Evolutionary conservation across 768 basidiomycete genomes (phyloP).

Genomic region (Rhizopogon vesiculosus): DNA sequence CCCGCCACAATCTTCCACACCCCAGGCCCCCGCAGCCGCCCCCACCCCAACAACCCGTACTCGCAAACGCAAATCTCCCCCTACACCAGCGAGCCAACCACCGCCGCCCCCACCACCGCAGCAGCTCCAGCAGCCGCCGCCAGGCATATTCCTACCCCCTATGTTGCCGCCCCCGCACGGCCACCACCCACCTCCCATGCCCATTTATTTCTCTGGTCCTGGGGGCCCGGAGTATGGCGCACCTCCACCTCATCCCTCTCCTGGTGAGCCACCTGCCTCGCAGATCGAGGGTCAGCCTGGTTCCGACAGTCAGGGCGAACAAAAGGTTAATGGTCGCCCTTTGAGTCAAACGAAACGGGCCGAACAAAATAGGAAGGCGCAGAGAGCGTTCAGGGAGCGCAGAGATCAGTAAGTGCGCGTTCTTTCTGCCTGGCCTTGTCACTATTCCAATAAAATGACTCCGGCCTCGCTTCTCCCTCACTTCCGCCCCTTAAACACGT

Average conservation of each 20-base stretch:
- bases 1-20: constrained; percentile 10
- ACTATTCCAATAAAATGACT: background rate
- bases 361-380: constrained; percentile 93
- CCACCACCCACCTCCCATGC: constrained; percentile 28
- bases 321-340: constrained; percentile 37
- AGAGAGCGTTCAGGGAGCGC: constrained; percentile 86
- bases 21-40: constrained; percentile 10
- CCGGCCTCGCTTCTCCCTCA: background rate
- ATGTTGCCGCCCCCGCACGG: constrained; percentile 18
- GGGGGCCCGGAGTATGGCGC: constrained; percentile 26
- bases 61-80: constrained; percentile 70
- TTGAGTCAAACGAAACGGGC: constrained; percentile 83
- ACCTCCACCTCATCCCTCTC: constrained; percentile 20
- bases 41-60: constrained; percentile 21
- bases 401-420: constrained; percentile 68
- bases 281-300: constrained; percentile 17
- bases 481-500: background rate
- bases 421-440: background rate
- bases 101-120: constrained; percentile 10
- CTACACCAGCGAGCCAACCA: constrained; percentile 26
- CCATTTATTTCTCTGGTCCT: constrained; percentile 14
- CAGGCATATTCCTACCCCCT: constrained; percentile 1
- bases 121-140: constrained; percentile 13
- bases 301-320: constrained; percentile 3
- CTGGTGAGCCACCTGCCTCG: constrained; percentile 22